These are phyloP conservation scores for Cystofilobasidium bisporidii DNA, from an alignment of 768 basidiomycete genomes.

Conservation along the genomic window DNA sequence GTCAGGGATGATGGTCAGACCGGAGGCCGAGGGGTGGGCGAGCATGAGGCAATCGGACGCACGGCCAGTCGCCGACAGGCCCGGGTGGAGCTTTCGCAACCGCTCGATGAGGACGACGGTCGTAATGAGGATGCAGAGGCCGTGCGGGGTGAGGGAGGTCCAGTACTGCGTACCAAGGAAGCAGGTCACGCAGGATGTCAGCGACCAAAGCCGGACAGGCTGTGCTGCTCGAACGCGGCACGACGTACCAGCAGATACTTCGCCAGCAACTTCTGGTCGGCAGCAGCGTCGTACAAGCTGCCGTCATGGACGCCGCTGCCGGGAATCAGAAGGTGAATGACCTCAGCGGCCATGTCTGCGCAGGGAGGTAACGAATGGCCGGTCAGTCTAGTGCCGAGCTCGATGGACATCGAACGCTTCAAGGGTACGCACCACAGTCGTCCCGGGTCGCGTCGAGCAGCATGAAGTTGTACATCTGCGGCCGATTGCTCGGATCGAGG, in stretches of 20 bases:
- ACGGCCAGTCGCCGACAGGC: background rate
- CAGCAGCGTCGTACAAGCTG: background rate
- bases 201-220: no score
- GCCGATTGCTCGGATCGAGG: background rate
- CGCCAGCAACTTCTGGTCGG: background rate
- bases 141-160: background rate
- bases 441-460: background rate
- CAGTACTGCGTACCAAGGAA: background rate
- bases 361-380: background rate
- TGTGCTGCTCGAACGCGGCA: no score
- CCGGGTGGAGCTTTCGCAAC: background rate
- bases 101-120: background rate
- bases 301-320: background rate
- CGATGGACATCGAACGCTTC: background rate
- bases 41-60: background rate
- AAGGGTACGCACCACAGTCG: conserved; percentile 8
- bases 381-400: background rate
- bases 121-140: background rate
- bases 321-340: background rate
- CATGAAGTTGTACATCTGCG: conserved; percentile 17
- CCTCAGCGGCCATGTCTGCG: background rate
- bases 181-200: background rate
- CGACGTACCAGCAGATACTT: background rate
- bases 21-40: no score
- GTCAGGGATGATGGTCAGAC: background rate